phyloP scores from a whole-genome alignment of 2,329 filamentous ascomycete genomes.

The Dryadomyces sulphureus region DNA sequence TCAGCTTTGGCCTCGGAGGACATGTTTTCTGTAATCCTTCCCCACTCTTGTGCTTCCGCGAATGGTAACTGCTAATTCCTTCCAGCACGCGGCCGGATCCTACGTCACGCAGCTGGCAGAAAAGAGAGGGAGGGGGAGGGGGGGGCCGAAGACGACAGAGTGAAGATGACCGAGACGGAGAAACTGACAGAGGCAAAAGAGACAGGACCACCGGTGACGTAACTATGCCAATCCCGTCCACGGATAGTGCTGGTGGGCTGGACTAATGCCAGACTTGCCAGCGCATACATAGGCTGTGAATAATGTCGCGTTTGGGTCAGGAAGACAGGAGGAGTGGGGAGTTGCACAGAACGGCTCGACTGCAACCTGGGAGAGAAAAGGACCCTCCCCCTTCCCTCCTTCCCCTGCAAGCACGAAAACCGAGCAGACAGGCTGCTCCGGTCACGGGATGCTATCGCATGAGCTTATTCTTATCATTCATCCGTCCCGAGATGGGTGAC shows the following conservation, averaged over 20 bases:
- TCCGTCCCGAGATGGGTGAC: not conserved
- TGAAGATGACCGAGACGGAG: too few relatives aligned
- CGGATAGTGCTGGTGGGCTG: not conserved
- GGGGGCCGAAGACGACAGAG: not conserved
- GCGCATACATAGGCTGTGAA: not conserved
- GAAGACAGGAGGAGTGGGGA: not conserved
- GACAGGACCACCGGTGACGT: not conserved
- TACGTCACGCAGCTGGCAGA: not conserved
- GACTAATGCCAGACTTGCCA: conserved; percentile 4
- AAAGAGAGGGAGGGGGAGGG: not conserved
- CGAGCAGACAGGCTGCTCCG: not conserved
- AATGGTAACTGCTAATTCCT: not conserved
- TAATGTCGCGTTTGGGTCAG: not conserved
- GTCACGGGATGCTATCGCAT: not conserved
- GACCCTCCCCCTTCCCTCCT: too few relatives aligned
- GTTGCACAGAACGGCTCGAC: not conserved
- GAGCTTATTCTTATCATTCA: not conserved
- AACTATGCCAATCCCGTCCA: not conserved
- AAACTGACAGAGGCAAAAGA: not conserved
- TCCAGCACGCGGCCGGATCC: not conserved
- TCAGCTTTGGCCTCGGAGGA: not conserved
- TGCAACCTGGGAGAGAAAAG: not conserved
- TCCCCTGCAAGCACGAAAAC: not conserved
- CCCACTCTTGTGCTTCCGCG: not conserved
- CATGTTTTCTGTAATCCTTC: not conserved